phyloP scores from a whole-genome alignment of 257 asterid genomes.

The Galeopsis tetrahit region DNA sequence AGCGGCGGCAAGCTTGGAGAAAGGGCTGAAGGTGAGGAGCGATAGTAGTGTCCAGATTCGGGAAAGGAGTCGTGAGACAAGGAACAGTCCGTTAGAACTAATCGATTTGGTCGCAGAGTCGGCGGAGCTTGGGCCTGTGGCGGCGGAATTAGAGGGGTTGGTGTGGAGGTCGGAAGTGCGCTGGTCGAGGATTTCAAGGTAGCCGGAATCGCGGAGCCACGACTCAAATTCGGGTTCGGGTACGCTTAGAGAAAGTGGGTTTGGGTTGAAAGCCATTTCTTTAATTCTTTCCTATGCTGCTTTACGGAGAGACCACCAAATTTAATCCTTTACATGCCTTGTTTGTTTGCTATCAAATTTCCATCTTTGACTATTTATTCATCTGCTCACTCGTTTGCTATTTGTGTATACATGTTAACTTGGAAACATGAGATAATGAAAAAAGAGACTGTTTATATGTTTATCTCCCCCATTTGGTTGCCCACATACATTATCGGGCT shows the following conservation, averaged over 20 bases:
- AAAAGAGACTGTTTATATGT: too few species aligned
- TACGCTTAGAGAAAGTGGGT: conserved; percentile 85
- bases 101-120: conserved; percentile 34
- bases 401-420: too few species aligned
- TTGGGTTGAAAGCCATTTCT: conserved; percentile 71
- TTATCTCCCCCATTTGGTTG: too few species aligned
- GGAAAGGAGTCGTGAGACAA: conserved; percentile 48
- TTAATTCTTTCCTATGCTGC: conserved; percentile 33
- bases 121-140: conserved; percentile 29
- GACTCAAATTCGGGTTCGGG: conserved; percentile 85
- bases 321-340: conserved; percentile 30
- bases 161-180: conserved; percentile 80
- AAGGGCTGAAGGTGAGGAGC: conserved; percentile 75
- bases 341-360: neutral
- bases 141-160: conserved; percentile 33
- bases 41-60: conserved; percentile 68
- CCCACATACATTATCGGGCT: too few species aligned
- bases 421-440: too few species aligned
- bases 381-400: neutral
- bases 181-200: conserved; percentile 85
- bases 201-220: conserved; percentile 92
- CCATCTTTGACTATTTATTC: neutral
- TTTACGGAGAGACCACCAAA: conserved; percentile 26
- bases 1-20: conserved; percentile 69
- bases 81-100: conserved; percentile 38